These are phyloP conservation scores for Ustilago shanxiensis DNA, from an alignment of 1,284 basidiomycete genomes.

Conservation along the genomic window DNA sequence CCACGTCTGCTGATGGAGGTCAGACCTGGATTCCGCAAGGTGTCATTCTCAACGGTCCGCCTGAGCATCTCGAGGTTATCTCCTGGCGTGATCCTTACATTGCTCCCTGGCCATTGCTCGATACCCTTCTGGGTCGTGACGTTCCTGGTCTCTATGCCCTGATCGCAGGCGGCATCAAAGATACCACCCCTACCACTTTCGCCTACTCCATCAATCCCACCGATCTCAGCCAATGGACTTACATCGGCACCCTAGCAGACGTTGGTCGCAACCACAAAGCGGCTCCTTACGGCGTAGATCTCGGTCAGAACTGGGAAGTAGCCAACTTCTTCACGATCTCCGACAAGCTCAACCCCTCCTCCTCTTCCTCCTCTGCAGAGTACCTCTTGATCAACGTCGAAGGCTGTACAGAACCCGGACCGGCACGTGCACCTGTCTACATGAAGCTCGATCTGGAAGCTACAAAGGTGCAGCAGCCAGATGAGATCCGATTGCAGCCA, in stretches of 20 bases:
- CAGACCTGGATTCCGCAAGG: slow-evolving; percentile 43
- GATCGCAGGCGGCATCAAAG: slow-evolving; percentile 54
- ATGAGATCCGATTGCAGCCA: slow-evolving; percentile 30
- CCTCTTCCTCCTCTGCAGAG: slow-evolving; percentile 16
- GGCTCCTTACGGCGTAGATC: slow-evolving; percentile 44
- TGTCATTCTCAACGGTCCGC: slow-evolving; percentile 46
- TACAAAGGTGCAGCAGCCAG: background rate
- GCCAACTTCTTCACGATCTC: slow-evolving; percentile 53
- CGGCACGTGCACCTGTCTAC: slow-evolving; percentile 45
- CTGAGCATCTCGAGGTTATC: slow-evolving; percentile 46
- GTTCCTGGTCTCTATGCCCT: slow-evolving; percentile 44
- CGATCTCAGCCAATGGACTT: slow-evolving; percentile 51
- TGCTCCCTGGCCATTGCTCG: slow-evolving; percentile 50
- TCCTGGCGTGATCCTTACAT: slow-evolving; percentile 61
- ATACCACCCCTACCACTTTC: slow-evolving; percentile 51
- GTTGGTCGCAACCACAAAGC: slow-evolving; percentile 43
- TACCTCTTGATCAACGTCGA: slow-evolving; percentile 57
- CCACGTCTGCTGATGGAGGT: slow-evolving; percentile 54
- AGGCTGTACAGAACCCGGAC: slow-evolving; percentile 37
- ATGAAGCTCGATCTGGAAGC: slow-evolving; percentile 21
- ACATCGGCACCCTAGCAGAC: slow-evolving; percentile 45
- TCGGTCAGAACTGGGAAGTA: slow-evolving; percentile 62
- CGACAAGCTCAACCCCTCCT: background rate
- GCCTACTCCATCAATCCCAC: slow-evolving; percentile 46
- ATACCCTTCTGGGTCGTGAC: slow-evolving; percentile 31